These are phyloP conservation scores for Scheffersomyces stambukii DNA, from an alignment of 1,139 yeast species.

Conservation along the genomic window DNA sequence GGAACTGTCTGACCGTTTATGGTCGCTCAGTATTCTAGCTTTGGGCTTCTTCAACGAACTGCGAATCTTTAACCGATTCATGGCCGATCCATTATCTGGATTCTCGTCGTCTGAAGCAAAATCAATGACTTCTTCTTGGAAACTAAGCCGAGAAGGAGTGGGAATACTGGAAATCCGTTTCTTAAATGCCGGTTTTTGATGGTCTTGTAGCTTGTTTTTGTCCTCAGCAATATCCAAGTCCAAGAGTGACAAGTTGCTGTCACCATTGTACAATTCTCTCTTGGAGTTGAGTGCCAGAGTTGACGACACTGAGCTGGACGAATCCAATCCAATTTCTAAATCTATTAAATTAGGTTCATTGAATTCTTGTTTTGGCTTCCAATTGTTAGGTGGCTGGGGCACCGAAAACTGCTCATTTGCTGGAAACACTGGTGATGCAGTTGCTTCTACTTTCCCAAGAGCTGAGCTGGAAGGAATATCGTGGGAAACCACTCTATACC, in stretches of 20 bases:
- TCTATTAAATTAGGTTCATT: conserved; percentile 31
- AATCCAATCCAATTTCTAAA: conserved; percentile 35
- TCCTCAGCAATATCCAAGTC: conserved; percentile 17
- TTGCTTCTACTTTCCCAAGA: conserved; percentile 1
- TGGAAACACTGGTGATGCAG: neutral
- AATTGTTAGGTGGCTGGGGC: conserved; percentile 2
- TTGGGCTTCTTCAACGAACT: conserved; percentile 36
- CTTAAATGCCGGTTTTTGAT: conserved; percentile 26
- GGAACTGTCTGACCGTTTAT: conserved; percentile 30
- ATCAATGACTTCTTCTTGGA: conserved; percentile 45
- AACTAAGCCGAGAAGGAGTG: conserved; percentile 29
- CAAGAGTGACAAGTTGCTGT: conserved; percentile 25
- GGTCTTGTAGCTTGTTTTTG: conserved; percentile 2
- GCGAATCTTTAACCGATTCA: conserved; percentile 42
- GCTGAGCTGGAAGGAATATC: conserved; percentile 1
- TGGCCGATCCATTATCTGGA: conserved; percentile 32
- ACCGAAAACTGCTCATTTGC: neutral
- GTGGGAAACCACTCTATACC: conserved; percentile 10
- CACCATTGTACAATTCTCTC: conserved; percentile 6
- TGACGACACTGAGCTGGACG: conserved; percentile 26
- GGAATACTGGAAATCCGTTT: conserved; percentile 30
- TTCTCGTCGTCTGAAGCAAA: conserved; percentile 49
- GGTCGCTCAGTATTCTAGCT: conserved; percentile 29
- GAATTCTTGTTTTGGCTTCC: conserved; percentile 8
- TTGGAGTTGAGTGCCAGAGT: conserved; percentile 11